Evolutionary conservation across 192 early-diverging fungal genomes (phyloP), one percentile per base, ranked within the genome.

Genomic region (Backusella tuberculispora): DNA sequence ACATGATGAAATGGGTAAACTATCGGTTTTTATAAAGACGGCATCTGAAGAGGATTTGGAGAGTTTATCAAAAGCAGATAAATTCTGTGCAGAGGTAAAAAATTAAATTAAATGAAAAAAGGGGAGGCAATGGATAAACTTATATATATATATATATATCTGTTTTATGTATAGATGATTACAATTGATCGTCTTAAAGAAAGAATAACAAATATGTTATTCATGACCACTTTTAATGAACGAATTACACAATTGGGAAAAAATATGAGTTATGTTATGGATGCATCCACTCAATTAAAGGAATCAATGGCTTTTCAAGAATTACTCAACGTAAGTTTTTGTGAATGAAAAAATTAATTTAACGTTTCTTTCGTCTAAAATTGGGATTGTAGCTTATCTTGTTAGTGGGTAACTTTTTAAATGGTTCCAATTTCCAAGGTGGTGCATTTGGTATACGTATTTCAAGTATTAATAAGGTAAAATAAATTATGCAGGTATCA

Each of bases 401-500:
- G 44, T 83, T 91, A 63, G 83, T 93, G 21, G 93, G 93, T 43
- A 95, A 95, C 82, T 95, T 88, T 83, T 92, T 95, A 88, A 95
- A 95, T 71, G 90, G 92, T 0, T 84, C 84, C 2, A 87, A 88
- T 4, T 89, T 91, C 79, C 89, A 93, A 65, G 94, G 94, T 41
- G 93, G 92, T 7, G 94, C 94, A 3, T 94, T 91, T 83, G 94
- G 94, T 15, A 91, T 94, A 71, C 92, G 89, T 80, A 93, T 94
- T 80, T 85, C 88, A 7, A 93, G 92, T 85, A 90, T 95, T 19
- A 95, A 95, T 71, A 93, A 93, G 79, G 86, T 87, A 71, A 42
- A n/a, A n/a, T n/a, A n/a, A n/a, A n/a, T n/a, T n/a, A 14, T 34
- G 34, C 34, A 17, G 42, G 10, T 41, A 6, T 5, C 41, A 34